Conservation (phyloP, 305 asterid genomes). For the Euphrasia arctica region DNA sequence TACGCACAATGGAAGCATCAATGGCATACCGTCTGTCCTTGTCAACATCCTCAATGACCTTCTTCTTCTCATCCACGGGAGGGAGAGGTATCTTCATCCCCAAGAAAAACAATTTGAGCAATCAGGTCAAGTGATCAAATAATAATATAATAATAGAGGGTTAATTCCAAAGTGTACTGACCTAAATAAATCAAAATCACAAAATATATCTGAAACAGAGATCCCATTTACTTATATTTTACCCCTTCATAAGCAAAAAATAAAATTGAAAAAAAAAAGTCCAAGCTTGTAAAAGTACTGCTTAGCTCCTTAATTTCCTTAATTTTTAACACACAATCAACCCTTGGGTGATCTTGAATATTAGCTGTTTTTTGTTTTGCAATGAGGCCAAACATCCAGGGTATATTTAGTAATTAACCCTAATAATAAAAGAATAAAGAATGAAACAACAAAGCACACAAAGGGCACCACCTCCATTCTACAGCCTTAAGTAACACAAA, state of each 20-base stretch:
- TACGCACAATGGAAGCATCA: conserved; percentile 96
- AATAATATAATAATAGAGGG: neutral
- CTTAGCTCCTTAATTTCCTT: neutral
- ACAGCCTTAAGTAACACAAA: neutral
- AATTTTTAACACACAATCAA: neutral
- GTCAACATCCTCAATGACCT: conserved; percentile 90
- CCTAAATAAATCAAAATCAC: neutral
- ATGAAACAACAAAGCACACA: neutral
- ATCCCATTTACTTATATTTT: neutral
- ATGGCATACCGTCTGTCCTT: conserved; percentile 94
- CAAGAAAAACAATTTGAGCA: conserved; percentile 14
- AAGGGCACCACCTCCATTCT: neutral
- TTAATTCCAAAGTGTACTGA: neutral
- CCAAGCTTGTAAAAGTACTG: neutral
- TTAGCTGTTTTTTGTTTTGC: neutral
- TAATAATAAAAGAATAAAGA: neutral
- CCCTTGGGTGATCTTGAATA: neutral
- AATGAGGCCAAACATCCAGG: neutral
- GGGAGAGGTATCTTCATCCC: conserved; percentile 80
- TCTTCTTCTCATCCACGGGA: conserved; percentile 97
- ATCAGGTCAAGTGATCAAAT: neutral
- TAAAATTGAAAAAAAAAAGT: too few species aligned
- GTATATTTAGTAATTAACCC: neutral
- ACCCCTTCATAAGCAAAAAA: neutral
- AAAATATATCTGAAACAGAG: neutral